Percentiles rank a stretch among this genome's conserved stretches.
Conservation (phyloP, 352 stramenopile genomes). For the Aphanomyces euteiches region DNA sequence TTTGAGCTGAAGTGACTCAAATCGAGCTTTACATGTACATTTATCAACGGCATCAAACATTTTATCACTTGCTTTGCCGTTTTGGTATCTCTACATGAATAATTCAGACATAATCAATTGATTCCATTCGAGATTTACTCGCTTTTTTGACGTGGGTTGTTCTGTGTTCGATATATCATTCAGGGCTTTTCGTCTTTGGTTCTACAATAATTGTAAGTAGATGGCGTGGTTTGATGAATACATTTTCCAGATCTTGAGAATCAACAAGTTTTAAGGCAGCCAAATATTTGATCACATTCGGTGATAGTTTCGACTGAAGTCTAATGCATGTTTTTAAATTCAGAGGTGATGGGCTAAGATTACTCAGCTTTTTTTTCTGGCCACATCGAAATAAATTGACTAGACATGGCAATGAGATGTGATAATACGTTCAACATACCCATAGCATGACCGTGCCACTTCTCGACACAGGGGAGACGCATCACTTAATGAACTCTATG, state of each 20-base stretch:
- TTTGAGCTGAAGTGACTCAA: too few relatives aligned
- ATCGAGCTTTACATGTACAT: too few relatives aligned
- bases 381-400: not conserved
- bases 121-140: not conserved
- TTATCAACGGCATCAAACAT: not conserved
- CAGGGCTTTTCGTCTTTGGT: not conserved
- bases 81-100: not conserved
- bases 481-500: conserved; percentile 10
- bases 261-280: conserved; percentile 6
- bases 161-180: conserved; percentile 15
- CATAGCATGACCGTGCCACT: conserved; percentile 4
- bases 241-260: not conserved
- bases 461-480: conserved; percentile 5
- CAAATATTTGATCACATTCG: conserved; percentile 5
- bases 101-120: too few relatives aligned
- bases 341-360: too few relatives aligned
- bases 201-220: not conserved
- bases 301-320: not conserved
- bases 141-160: not conserved
- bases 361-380: conserved; percentile 7
- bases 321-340: not conserved
- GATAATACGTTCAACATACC: not conserved
- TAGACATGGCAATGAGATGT: not conserved
- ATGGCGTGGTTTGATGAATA: not conserved
- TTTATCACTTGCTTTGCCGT: not conserved